phyloP scores from a whole-genome alignment of 257 asterid species.

The Jaltomata sinuosa region DNA sequence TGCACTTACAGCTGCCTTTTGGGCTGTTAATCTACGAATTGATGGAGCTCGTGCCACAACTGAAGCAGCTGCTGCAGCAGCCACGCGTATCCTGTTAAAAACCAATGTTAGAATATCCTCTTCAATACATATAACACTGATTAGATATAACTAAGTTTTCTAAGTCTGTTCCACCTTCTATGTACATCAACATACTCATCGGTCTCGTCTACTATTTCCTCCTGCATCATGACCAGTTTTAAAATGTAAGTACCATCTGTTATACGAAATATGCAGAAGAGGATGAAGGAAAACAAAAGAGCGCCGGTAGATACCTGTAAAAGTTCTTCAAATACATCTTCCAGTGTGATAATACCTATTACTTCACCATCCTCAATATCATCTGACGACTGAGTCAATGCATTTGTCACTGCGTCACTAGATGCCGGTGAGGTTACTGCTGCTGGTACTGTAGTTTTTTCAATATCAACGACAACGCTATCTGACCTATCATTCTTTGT shows the following conservation, averaged over 20 bases:
- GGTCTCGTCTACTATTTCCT: slow-evolving; percentile 92
- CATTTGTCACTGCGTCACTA: slow-evolving; percentile 26
- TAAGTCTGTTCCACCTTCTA: slow-evolving; percentile 36
- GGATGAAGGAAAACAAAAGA: background rate
- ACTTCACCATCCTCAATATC: slow-evolving; percentile 76
- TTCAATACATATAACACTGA: background rate
- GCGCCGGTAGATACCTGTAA: slow-evolving; percentile 47
- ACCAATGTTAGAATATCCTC: background rate
- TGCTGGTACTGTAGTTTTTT: slow-evolving; percentile 28
- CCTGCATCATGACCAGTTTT: slow-evolving; percentile 33
- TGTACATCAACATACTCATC: slow-evolving; percentile 93
- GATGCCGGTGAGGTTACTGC: slow-evolving; percentile 12
- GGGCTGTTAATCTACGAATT: slow-evolving; percentile 44
- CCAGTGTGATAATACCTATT: slow-evolving; percentile 83
- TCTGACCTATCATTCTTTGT: slow-evolving; percentile 31
- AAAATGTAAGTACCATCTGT: background rate
- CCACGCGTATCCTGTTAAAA: slow-evolving; percentile 75
- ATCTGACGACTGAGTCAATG: slow-evolving; percentile 29
- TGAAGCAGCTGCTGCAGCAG: slow-evolving; percentile 93
- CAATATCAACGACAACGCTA: slow-evolving; percentile 51
- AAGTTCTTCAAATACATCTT: slow-evolving; percentile 95
- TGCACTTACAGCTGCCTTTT: slow-evolving; percentile 60
- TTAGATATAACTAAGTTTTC: background rate
- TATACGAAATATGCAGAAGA: background rate
- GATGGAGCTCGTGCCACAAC: slow-evolving; percentile 83